Evolutionary conservation across 2,329 filamentous ascomycete species (phyloP).

Genomic region (Colletotrichum tropicale): DNA sequence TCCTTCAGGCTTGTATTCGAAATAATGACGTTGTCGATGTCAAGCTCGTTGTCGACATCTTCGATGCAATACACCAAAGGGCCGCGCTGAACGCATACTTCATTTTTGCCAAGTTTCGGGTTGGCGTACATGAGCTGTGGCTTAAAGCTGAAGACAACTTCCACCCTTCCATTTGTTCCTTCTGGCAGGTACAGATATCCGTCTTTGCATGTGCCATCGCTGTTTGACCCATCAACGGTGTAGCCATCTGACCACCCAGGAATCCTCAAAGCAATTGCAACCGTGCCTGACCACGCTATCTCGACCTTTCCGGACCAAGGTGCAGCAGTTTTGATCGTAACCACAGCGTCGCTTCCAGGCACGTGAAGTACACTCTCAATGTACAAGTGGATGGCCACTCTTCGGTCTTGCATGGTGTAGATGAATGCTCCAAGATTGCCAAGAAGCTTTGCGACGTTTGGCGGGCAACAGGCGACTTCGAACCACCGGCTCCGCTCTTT

Average conservation of each 20-base stretch:
- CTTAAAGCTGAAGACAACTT: background rate
- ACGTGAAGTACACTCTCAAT: background rate
- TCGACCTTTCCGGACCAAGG: background rate
- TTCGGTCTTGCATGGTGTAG: background rate
- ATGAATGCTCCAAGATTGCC: background rate
- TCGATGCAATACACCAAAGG: constrained; percentile 3
- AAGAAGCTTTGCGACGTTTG: background rate
- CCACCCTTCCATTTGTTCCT: background rate
- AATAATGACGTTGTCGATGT: background rate
- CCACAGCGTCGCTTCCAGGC: background rate
- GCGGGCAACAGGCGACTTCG: background rate
- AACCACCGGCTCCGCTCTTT: constrained; percentile 2
- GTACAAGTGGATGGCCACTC: background rate
- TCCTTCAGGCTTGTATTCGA: background rate
- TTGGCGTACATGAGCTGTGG: background rate
- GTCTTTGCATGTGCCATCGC: background rate
- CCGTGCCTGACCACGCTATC: background rate
- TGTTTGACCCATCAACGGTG: background rate
- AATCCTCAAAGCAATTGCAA: background rate
- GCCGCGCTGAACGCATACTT: background rate
- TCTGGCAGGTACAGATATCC: background rate
- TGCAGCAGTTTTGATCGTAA: background rate
- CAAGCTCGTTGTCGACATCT: background rate
- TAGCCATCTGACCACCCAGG: background rate
- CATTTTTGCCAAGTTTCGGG: background rate